Conservation (phyloP, 306 rosid species). For the Mimosa bimucronata region DNA sequence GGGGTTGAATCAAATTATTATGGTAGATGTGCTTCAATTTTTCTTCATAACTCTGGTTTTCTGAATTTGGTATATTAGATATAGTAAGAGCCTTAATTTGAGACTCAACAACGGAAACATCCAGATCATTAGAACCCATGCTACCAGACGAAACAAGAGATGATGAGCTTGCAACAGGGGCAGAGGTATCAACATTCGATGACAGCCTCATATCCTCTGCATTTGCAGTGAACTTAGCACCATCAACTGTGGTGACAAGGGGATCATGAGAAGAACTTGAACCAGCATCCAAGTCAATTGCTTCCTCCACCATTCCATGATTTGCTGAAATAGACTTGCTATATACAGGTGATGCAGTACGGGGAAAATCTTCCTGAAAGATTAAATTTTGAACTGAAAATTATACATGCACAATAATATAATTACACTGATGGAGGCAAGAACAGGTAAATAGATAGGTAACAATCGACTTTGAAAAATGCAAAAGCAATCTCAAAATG, state of each 20-base stretch:
- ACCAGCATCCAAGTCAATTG: slow-evolving; percentile 41
- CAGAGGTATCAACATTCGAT: slow-evolving; percentile 37
- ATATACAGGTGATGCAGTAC: slow-evolving; percentile 48
- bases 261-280: slow-evolving; percentile 48
- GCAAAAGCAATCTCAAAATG: slow-evolving; percentile 10
- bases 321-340: slow-evolving; percentile 41
- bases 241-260: slow-evolving; percentile 29
- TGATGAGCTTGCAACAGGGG: slow-evolving; percentile 47
- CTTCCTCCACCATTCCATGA: slow-evolving; percentile 43
- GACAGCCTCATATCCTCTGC: slow-evolving; percentile 45
- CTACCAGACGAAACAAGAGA: slow-evolving; percentile 47
- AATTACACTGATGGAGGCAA: slow-evolving; percentile 12
- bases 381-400: slow-evolving; percentile 31
- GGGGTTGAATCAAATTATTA: slow-evolving; percentile 48
- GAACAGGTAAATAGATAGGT: background rate
- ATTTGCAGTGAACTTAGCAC: slow-evolving; percentile 35
- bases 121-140: slow-evolving; percentile 42
- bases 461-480: background rate
- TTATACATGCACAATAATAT: slow-evolving; percentile 19
- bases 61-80: slow-evolving; percentile 47
- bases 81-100: slow-evolving; percentile 54
- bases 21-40: slow-evolving; percentile 49
- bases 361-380: slow-evolving; percentile 60
- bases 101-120: slow-evolving; percentile 46
- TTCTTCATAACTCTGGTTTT: slow-evolving; percentile 49